Conservation (phyloP, 352 stramenopile genomes). For the Globisporangium middletonii region DNA sequence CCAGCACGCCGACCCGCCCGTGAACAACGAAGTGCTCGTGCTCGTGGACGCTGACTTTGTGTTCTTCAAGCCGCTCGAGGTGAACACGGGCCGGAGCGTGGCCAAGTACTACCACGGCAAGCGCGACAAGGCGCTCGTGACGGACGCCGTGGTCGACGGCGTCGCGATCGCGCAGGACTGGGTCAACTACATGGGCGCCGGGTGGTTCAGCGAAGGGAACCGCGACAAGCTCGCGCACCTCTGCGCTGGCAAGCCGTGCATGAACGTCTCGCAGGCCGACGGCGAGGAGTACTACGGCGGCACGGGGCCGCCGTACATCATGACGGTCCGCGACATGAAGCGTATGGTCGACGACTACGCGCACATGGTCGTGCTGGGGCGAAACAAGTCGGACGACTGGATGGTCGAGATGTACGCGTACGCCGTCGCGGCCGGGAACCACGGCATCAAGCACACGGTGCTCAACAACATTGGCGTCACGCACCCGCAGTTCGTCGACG, state of each 20-base stretch:
- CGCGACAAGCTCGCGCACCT: slow-evolving; percentile 17
- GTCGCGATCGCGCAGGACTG: slow-evolving; percentile 21
- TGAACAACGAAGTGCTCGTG: slow-evolving; percentile 24
- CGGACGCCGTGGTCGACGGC: slow-evolving; percentile 17
- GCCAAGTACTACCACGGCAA: slow-evolving; percentile 18
- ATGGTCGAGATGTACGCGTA: slow-evolving; percentile 34
- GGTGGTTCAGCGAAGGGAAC: slow-evolving; percentile 5
- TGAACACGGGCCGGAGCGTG: slow-evolving; percentile 18
- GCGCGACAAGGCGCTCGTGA: slow-evolving; percentile 6
- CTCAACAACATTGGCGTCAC: slow-evolving; percentile 18
- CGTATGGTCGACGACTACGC: slow-evolving; percentile 24
- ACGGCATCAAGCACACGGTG: slow-evolving; percentile 27
- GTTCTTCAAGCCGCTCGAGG: slow-evolving; percentile 20
- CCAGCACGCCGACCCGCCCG: slow-evolving; percentile 28
- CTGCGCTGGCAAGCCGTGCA: slow-evolving; percentile 14
- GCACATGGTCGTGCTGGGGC: slow-evolving; percentile 14
- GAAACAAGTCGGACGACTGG: slow-evolving; percentile 18
- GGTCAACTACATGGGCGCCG: slow-evolving; percentile 6
- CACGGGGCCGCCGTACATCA: slow-evolving; percentile 27
- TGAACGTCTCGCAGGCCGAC: slow-evolving; percentile 9
- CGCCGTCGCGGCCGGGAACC: slow-evolving; percentile 17
- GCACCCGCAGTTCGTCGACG: slow-evolving; percentile 12
- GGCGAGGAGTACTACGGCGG: slow-evolving; percentile 21
- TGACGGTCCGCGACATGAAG: slow-evolving; percentile 24
- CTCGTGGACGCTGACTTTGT: slow-evolving; percentile 15